A percentile compares a stretch with the other conserved stretches of the same genome.
phyloP scores from a whole-genome alignment of 164 flowering plant genomes.

The Berberis vulgaris region DNA sequence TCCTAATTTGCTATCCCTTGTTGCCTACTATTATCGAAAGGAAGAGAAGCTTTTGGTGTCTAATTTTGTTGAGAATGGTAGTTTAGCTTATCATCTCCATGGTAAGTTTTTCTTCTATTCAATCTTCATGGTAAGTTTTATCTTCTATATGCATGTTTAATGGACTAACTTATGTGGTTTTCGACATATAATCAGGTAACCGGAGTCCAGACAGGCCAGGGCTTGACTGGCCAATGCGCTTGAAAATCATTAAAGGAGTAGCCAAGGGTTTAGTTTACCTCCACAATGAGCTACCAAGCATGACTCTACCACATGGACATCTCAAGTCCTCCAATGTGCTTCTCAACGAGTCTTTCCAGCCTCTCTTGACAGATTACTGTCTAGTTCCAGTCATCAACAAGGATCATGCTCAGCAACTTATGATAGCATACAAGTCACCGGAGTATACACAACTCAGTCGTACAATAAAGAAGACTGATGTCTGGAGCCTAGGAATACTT shows the following conservation, averaged over 20 bases:
- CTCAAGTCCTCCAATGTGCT: conserved; percentile 85
- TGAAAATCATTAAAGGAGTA: conserved; percentile 74
- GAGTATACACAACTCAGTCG: conserved; percentile 39
- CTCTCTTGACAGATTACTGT: conserved; percentile 59
- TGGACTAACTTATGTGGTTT: background rate
- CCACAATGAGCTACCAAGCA: conserved; percentile 50
- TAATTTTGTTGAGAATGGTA: conserved; percentile 42
- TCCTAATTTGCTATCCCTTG: conserved; percentile 61
- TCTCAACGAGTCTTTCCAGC: conserved; percentile 37
- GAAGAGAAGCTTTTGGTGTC: conserved; percentile 81
- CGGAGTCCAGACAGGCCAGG: conserved; percentile 23
- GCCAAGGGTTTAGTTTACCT: conserved; percentile 55
- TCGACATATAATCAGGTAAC: conserved; percentile 22
- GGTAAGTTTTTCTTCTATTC: conserved; percentile 25
- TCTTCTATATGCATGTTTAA: too few relatives aligned
- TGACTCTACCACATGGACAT: conserved; percentile 76
- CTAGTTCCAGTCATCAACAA: conserved; percentile 51
- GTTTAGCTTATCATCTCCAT: conserved; percentile 69
- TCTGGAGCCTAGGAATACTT: conserved; percentile 72
- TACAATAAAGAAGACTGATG: conserved; percentile 60
- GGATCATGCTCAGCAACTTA: conserved; percentile 39
- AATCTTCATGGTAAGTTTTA: background rate
- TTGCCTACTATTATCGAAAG: conserved; percentile 66
- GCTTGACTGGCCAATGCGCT: conserved; percentile 61
- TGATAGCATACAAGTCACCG: conserved; percentile 79